Evolutionary conservation across 805 yeast species (phyloP), one percentile per base, ranked within the genome.

Genomic region (Yamadazyma takamatsuzukensis): DNA sequence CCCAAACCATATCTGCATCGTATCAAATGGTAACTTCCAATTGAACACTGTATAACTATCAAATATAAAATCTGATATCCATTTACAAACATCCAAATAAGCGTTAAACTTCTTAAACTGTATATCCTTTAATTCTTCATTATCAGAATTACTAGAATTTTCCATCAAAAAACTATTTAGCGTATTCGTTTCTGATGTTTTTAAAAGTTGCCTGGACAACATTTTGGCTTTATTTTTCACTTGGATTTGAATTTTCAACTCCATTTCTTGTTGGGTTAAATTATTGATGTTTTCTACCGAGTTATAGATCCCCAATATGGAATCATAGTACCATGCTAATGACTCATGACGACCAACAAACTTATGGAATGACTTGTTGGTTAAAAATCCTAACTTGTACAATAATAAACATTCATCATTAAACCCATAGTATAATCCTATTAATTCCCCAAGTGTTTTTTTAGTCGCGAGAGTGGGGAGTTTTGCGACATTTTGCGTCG

Each of bases 301-400:
- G 35, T 70, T 70, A 49, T 75, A 73, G 31, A 80, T 51, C 1
- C 77, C 77, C 11, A 79, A 52, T 36, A 81, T 42, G 13, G 83
- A 76, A 47, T 78, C 83, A 34, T 68, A 68, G 58, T 78, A 78
- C 89, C 90, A 82, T 0, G 85, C 77, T 23, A 73, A 59, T 2
- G 78, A 64, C 53, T 79, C 86, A 51, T 83, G 86, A 46, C 68
- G 66, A 4, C 59, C 54, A 4, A 74, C 77, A 31, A 72, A 42
- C 10, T 49, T 36, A 30, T 62, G 61, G 24, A 63, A 48, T 5
- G 57, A 39, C 2, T 61, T 43, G 33, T 70, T 67, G 5, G 60
- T 50, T 21, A 73, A 52, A 3, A 76, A 48, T n/a, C 72, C 70
- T 16, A 78, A 43, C 46, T 79, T 79, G 58, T 64, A 76, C 21